Conservation (phyloP, 768 basidiomycete genomes). For the Leccinellum luteum region DNA sequence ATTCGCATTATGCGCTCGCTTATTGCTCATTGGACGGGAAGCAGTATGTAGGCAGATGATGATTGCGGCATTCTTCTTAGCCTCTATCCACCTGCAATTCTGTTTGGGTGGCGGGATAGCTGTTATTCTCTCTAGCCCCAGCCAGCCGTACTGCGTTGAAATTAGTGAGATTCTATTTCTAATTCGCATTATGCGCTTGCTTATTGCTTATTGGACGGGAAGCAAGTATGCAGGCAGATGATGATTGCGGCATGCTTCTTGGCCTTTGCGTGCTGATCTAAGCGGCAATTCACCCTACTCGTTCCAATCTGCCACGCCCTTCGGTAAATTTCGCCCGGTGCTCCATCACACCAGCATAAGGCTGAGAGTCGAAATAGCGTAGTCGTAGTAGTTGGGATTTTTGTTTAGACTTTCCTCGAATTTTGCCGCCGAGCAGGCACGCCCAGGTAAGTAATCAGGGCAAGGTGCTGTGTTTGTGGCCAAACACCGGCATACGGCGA, state of each 20-base stretch:
- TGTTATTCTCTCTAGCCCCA: background rate
- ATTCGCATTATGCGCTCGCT: background rate
- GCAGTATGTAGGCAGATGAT: background rate
- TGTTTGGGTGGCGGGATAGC: background rate
- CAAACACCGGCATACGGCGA: constrained; percentile 34
- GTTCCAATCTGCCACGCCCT: background rate
- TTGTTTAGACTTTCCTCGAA: constrained; percentile 11
- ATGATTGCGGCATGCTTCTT: background rate
- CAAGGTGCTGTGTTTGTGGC: constrained; percentile 25
- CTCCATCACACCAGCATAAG: background rate
- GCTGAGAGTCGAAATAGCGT: background rate
- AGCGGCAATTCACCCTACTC: constrained; percentile 1
- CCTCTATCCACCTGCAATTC: background rate
- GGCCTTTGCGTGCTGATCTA: background rate
- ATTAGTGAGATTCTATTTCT: constrained; percentile 6
- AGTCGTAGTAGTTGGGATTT: constrained; percentile 10
- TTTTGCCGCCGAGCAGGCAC: background rate
- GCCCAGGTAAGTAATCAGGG: constrained; percentile 28
- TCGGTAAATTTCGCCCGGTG: background rate
- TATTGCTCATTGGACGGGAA: constrained; percentile 8
- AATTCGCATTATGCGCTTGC: background rate
- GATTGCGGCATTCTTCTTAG: too few species aligned
- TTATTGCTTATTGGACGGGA: constrained; percentile 12
- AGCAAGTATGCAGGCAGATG: background rate
- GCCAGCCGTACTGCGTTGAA: background rate